These are phyloP conservation scores for Biscogniauxia sp. DNA, from an alignment of 2,329 filamentous ascomycete genomes.

Conservation along the genomic window DNA sequence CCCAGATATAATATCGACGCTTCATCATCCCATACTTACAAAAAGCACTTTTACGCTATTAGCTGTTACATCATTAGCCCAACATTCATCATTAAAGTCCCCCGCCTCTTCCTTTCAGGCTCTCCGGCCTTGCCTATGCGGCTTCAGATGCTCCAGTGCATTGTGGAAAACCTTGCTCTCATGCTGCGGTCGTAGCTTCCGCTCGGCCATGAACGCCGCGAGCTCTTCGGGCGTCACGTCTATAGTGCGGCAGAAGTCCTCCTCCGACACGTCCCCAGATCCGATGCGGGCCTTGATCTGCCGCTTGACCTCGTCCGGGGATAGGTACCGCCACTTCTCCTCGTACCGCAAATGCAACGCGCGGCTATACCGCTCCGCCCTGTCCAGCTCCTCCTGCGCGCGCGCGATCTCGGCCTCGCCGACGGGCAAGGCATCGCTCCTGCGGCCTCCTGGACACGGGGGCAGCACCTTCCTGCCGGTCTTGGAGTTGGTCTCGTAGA, in stretches of 20 bases:
- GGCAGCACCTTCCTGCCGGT: slow-evolving; percentile 8
- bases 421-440: not conserved
- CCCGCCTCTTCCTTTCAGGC: not conserved
- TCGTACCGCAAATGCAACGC: not conserved
- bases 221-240: not conserved
- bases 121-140: not conserved
- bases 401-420: not conserved
- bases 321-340: not conserved
- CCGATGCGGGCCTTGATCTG: not conserved
- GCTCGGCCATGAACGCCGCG: not conserved
- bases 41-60: no score
- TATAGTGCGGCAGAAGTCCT: not conserved
- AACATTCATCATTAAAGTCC: not conserved
- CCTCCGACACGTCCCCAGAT: not conserved
- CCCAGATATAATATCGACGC: no score
- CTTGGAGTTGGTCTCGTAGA: slow-evolving; percentile 12
- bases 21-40: no score
- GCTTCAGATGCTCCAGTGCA: not conserved
- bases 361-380: not conserved
- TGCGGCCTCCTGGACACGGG: not conserved
- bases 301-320: not conserved
- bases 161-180: not conserved
- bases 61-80: not conserved
- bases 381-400: not conserved
- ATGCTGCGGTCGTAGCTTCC: not conserved